These are phyloP conservation scores for Kodamaea alishanica DNA, from an alignment of 1,139 yeast genomes.

Conservation along the genomic window DNA sequence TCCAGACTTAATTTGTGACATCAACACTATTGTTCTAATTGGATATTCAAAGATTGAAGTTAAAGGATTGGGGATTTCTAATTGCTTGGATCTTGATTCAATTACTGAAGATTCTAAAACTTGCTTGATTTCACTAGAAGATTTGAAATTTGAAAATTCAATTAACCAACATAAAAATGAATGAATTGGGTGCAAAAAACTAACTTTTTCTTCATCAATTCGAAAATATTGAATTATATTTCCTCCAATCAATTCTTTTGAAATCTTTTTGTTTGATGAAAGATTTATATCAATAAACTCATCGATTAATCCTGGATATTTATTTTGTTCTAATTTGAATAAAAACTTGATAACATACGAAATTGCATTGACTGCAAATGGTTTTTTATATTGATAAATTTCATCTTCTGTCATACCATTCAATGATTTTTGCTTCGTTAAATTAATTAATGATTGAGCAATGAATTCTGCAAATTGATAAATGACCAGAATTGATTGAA, in stretches of 20 bases:
- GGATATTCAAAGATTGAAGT: constrained; percentile 65
- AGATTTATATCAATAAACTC: constrained; percentile 29
- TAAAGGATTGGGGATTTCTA: constrained; percentile 20
- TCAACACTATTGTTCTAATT: constrained; percentile 59
- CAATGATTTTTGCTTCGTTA: constrained; percentile 10
- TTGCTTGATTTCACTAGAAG: constrained; percentile 22
- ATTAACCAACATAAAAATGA: constrained; percentile 69
- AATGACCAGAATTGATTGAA: constrained; percentile 70
- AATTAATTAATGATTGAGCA: constrained; percentile 46
- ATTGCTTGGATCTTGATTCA: constrained; percentile 9
- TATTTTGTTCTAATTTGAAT: constrained; percentile 27
- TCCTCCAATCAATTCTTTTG: constrained; percentile 24
- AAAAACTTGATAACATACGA: constrained; percentile 30
- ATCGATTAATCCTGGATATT: constrained; percentile 28
- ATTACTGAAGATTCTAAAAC: constrained; percentile 9
- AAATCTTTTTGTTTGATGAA: constrained; percentile 13
- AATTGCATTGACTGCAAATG: constrained; percentile 29
- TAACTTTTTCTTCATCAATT: constrained; percentile 45
- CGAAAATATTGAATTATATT: constrained; percentile 21
- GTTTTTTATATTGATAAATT: constrained; percentile 14
- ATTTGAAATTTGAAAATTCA: constrained; percentile 44
- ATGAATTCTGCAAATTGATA: constrained; percentile 59
- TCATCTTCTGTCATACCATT: constrained; percentile 10
- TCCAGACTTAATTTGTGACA: constrained; percentile 56
- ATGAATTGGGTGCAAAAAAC: constrained; percentile 80